phyloP scores from a whole-genome alignment of 345 rosid species.

The Conringia planisiliqua region DNA sequence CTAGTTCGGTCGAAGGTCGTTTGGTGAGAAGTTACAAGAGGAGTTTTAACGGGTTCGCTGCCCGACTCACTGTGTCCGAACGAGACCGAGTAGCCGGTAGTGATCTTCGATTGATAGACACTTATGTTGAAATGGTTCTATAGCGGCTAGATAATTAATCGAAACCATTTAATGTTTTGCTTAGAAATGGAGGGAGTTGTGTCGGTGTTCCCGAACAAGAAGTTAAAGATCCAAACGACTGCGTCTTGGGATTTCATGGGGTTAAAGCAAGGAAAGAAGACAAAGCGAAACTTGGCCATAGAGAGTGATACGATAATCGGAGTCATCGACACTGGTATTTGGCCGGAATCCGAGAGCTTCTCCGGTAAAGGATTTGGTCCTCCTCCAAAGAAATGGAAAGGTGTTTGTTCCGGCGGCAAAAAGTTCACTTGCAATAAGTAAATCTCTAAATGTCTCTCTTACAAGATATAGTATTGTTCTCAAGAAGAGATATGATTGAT shows the following conservation, averaged over 20 bases:
- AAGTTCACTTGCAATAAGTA: constrained; percentile 63
- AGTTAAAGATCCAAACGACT: constrained; percentile 40
- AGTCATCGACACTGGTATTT: constrained; percentile 39
- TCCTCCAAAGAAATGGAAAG: constrained; percentile 53
- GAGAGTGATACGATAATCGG: constrained; percentile 47
- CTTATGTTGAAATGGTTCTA: neutral
- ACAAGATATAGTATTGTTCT: neutral
- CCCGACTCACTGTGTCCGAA: constrained; percentile 44
- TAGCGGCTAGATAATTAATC: neutral
- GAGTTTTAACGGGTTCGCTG: constrained; percentile 69
- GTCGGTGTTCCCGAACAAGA: constrained; percentile 44
- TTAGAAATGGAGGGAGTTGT: constrained; percentile 42
- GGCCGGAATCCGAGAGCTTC: constrained; percentile 55
- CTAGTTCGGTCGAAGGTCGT: constrained; percentile 30
- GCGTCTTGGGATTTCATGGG: constrained; percentile 62
- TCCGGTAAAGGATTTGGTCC: constrained; percentile 45
- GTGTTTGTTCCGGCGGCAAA: constrained; percentile 37
- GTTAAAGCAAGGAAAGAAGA: constrained; percentile 19
- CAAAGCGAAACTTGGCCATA: neutral
- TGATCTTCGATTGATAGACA: neutral
- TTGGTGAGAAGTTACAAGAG: constrained; percentile 48
- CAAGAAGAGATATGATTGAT: neutral
- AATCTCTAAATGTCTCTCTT: neutral
- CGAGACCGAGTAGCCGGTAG: constrained; percentile 42
- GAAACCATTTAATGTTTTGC: neutral